Base-by-base conservation (phyloP, 1,284 basidiomycete species). In the Moesziomyces parantarcticus region DNA sequence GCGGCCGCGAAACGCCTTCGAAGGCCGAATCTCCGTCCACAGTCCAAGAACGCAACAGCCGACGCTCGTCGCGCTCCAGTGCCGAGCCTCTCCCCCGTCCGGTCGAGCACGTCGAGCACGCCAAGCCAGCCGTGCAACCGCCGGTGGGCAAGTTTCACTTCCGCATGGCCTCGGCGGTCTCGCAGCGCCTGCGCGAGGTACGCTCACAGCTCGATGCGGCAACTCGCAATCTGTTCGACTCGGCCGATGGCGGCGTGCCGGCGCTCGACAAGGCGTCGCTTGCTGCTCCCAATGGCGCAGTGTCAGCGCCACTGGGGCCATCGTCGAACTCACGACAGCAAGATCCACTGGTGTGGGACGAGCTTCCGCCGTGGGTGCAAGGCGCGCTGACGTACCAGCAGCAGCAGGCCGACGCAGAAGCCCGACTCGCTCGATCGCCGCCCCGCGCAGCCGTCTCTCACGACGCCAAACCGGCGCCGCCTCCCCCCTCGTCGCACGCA, bases 121-220 rank as follows among this genome's bases (percentile, higher is more conserved):
- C 18, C 10, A 13, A 16, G 20, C 5, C 47, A n/a, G 10, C n/a
- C 32, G 18, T 49, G 16, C 20, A 25, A 39, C 34, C 40, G 16
- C 61, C 61, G n/a, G 39, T 43, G 7, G 50, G 56, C 3, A 39
- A 42, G 3, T 67, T 73, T 25, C 47, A 60, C 29, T 67, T 73
- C 23, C 54, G 60, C 39, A 63, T 67, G 60, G 50, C 70, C 3
- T 67, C 56, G n/a, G 45, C 51, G 13, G 50, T 81, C 55, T 84
- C 84, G 46, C 58, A 79, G 10, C 83, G 84, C 34, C 83, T 84
- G 42, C 77, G 79, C 44, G 78, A 81, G 20, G 18, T 72, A 44
- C 54, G 69, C 11, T 62, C 58, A 1, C 62, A 57, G 51, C 57
- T 72, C 21, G 63, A 72, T 40, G 59, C 45, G 16, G 69, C 69